Base-by-base conservation (phyloP, 805 yeast species). In the Lachancea nothofagi region DNA sequence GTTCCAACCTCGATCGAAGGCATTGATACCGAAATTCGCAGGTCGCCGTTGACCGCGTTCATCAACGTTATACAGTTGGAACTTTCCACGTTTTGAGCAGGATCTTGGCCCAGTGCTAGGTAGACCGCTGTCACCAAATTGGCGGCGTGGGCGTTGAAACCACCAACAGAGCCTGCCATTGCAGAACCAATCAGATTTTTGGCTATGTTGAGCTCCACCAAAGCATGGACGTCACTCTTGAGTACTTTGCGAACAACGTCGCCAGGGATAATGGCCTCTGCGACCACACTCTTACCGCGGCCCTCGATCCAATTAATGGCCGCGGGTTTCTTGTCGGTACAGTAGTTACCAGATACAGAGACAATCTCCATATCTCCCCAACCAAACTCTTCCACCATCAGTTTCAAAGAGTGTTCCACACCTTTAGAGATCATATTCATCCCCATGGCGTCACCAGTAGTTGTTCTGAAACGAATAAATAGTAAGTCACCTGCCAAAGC, bases 381-480 rank as follows among this genome's bases (percentile, higher is more conserved):
- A 3, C 96, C 97, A 60, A 81, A 80, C 53, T 82, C 89, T 54
- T 82, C 84, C 30, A 75, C 77, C 96, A 93, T 87, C 60, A 74
- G 78, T 46, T 80, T 79, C 56, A 93, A 74, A 1, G 96, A 77
- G 61, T 70, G 73, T 61, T 93, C 99, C 33, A 88, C 96, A 64
- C 98, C 99, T 67, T 93, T 93, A 21, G 97, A 90, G 46, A 93
- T 93, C 99, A 93, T 93, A 63, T 93, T 93, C 99, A 93, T 93
- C 49, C 99, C 99, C 99, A 93, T 93, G 14, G 99, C 99, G 70
- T 93, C 99, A 64, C 99, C 99, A 14, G 99, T 93, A 28, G 96
- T 88, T n/a, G 99, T 94, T 61, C 89, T 79, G 71, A 93, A 93
- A 57, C 99, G 79, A 53, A 93, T 82, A 56, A 77, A 93, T 53